Evolutionary conservation across 1,139 yeast species (phyloP), one percentile per base, ranked within the genome.

Genomic region (Hyphopichia burtonii): DNA sequence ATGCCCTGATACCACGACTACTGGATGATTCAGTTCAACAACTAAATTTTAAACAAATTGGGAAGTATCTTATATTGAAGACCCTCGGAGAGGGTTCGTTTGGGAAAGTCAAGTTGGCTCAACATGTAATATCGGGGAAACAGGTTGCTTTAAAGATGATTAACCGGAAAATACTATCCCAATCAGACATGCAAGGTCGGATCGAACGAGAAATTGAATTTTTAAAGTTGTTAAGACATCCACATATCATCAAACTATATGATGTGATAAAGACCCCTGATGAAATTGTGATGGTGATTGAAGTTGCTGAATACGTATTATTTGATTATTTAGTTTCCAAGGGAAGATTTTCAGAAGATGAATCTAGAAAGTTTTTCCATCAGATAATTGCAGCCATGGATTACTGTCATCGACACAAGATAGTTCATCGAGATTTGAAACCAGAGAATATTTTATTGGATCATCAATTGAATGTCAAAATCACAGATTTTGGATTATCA

Each of bases 401-500:
- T 57, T 94, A 93, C 68, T 93, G 99, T 60, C 99, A 93, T 65
- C 79, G 96, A 48, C 98, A 93, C 66, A 93, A 93, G 68, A 93
- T 93, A 69, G 99, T 93, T 34, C 98, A 93, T 61, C 76, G 99
- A 54, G 99, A 25, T 10, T 25, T 25, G n/a, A 25, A 25, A 25
- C 28, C 28, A 4, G 28, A 25, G n/a, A 25, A 25, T 63, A 72
- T 93, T 61, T 73, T 93, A 49, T 71, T 93, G 51, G 97, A 91
- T 61, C 97, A 91, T 54, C 85, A 88, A 48, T 70, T 90, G 53
- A 90, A 91, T 61, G 97, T 93, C 42, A 93, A 93, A 63, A 93
- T 93, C 66, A 98, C 98, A n/a, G 99, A 93, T 72, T 93, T 91
- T 57, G 98, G 99, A n/a, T 76, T 93, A 44, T 86, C 96, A 32